Percentiles rank a stretch among this genome's conserved stretches.
Evolutionary conservation across 306 rosid genomes (phyloP).

Genomic region (Albizia julibrissin): DNA sequence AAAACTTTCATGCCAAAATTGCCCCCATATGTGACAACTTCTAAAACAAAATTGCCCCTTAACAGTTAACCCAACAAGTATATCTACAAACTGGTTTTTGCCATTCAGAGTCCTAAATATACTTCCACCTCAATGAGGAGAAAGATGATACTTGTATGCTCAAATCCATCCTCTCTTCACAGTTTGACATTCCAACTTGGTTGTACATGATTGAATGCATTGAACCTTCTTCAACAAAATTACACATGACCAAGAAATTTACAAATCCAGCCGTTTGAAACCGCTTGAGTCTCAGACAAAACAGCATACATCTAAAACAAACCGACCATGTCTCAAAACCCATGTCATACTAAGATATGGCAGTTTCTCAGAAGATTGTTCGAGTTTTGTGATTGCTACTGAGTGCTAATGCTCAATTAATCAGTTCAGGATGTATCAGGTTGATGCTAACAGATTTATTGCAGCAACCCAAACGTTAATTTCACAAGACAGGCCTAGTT

Average conservation of each 20-base stretch:
- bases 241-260: constrained; percentile 1
- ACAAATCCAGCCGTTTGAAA: neutral
- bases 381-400: neutral
- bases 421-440: neutral
- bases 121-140: too few relatives aligned
- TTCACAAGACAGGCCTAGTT: neutral
- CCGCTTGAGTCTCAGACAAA: neutral
- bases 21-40: too few relatives aligned
- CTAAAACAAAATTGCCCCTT: too few relatives aligned
- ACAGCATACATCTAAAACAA: neutral
- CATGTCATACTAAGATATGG: neutral
- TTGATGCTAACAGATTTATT: neutral
- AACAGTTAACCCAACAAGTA: too few relatives aligned
- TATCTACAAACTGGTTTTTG: too few relatives aligned
- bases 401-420: neutral
- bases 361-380: neutral
- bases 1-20: too few relatives aligned
- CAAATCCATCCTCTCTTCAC: too few relatives aligned
- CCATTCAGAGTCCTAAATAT: too few relatives aligned
- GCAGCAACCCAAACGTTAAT: neutral
- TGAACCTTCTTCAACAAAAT: neutral
- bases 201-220: neutral
- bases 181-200: neutral
- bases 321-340: neutral
- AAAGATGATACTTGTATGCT: too few relatives aligned